Evolutionary conservation across 2,329 filamentous ascomycete species (phyloP), one percentile per base, ranked within the genome.

Genomic region (Colletotrichum ledebouriae): DNA sequence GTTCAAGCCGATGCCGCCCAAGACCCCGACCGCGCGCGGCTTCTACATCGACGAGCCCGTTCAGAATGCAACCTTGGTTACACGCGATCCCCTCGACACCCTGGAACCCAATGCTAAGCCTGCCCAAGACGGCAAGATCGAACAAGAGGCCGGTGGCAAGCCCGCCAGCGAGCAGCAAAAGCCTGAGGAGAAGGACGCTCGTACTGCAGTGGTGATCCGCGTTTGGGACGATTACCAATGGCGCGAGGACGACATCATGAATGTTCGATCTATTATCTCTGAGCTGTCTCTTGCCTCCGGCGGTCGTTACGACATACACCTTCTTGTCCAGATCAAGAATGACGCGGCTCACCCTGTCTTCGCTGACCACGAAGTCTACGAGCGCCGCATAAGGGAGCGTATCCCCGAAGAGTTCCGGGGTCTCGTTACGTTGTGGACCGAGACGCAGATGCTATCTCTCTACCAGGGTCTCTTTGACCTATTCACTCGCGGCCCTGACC

Each of bases 361-460:
- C 90, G 91, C 92, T 1, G 91, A 93, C 72, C 83, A 89, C 59
- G 87, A 89, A 53, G 85, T 84, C 57, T 98, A 90, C 82, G 84
- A 86, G 76, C 85, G 84, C 75, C 91, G 85, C 65, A 91, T 92
- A 76, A 83, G 87, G 59, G 88, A 91, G 57, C 87, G 87, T 29
- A 86, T 95, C 12, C 92, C 96, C 0, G 85, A 89, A 71, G 96
- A 99, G 76, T 98, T 99, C 80, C 91, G 88, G 72, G 93, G 93
- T 53, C 90, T 99, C 76, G 92, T 92, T 20, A 97, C 93, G 0
- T 85, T 98, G 6, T 99, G 96, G 96, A 96, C 93, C 0, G 94
- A 97, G 78, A 91, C 92, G 25, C 94, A 98, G 79, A 98, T 98
- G 94, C 85, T 91, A 60, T 88, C 94, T 66, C 86, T 97, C 73